phyloP scores from a whole-genome alignment of 2,329 filamentous ascomycete genomes.

The Colletotrichum eremochloae region DNA sequence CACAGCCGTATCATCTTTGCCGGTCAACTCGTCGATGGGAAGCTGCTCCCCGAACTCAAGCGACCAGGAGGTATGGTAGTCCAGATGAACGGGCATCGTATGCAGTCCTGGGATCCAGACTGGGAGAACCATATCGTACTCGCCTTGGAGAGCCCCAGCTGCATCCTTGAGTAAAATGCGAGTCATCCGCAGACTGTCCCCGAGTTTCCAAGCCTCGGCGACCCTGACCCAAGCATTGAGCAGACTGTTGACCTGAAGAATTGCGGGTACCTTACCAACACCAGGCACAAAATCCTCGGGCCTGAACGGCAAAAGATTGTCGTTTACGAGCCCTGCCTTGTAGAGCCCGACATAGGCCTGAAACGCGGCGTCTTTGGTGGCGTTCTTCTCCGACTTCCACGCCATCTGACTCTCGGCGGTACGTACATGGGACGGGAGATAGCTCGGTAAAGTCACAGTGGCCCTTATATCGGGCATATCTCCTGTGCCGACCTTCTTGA shows the following conservation, averaged over 20 bases:
- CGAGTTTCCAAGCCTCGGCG: conserved; percentile 57
- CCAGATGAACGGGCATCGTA: conserved; percentile 57
- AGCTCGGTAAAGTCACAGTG: conserved; percentile 78
- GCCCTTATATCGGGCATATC: conserved; percentile 59
- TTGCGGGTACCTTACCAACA: conserved; percentile 53
- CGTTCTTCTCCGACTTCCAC: conserved; percentile 81
- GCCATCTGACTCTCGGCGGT: conserved; percentile 60
- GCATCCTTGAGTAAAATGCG: conserved; percentile 45
- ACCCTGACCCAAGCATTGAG: conserved; percentile 63
- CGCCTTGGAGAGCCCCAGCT: conserved; percentile 49
- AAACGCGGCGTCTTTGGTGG: conserved; percentile 86
- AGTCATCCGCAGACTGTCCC: conserved; percentile 47
- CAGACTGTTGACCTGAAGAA: conserved; percentile 53
- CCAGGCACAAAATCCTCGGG: conserved; percentile 55
- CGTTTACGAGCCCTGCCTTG: conserved; percentile 78
- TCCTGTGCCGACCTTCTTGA: conserved; percentile 55
- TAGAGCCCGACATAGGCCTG: conserved; percentile 81
- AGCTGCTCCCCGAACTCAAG: conserved; percentile 48
- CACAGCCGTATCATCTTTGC: conserved; percentile 59
- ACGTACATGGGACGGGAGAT: conserved; percentile 74
- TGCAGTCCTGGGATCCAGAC: conserved; percentile 54
- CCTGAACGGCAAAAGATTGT: conserved; percentile 78
- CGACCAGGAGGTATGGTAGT: conserved; percentile 52
- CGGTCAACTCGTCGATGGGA: conserved; percentile 41
- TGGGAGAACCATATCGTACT: conserved; percentile 61